Evolutionary conservation across 73 alveolate species (phyloP), one percentile per base, ranked within the genome.

Genomic region (Paraurostyla sp.): DNA sequence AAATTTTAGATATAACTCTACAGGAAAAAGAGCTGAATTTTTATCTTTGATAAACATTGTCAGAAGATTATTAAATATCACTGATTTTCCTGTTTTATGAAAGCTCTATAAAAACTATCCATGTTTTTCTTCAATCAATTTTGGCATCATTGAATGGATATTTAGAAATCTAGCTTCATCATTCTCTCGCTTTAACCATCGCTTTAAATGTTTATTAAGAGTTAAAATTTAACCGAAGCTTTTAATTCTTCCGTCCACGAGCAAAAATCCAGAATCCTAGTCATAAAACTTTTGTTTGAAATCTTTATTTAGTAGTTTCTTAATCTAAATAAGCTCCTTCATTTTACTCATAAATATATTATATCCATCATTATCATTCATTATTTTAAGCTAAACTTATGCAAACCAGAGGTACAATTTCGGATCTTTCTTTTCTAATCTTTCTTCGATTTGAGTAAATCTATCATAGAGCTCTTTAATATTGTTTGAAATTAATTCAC

Each of bases 381-480:
- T 48, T 23, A 73, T 73, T 32, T 73, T 45, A 18, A 32, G 27
- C 35, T 73, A 43, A 18, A 73, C 87, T 6, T 43, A 30, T 11
- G 71, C 87, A 73, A 73, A 73, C 87, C 71, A 73, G 7, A 73
- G 52, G 71, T 73, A 73, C n/a, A 73, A 18, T 30, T 73, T 45
- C 1, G 68, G 71, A 48, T 73, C 87, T 73, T 73, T 73, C 7
- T 18, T 20, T 2, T 50, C 46, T 27, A 48, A 30, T 11, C 56
- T 27, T 11, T 27, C 15, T 25, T 73, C 87, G n/a, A 73, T 45
- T 49, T 43, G 6, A 16, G 48, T 16, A 35, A 73, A 73, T 48
- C 30, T 73, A 20, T 73, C 71, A 73, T 48, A 73, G 7, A 73
- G 15, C 0, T 15, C 4, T 48, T 73, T 48, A 11, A 73, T 73